Percentiles rank a stretch among this genome's conserved stretches.
Evolutionary conservation across 2,329 filamentous ascomycete species (phyloP).

Genomic region (Colletotrichum graminicola): DNA sequence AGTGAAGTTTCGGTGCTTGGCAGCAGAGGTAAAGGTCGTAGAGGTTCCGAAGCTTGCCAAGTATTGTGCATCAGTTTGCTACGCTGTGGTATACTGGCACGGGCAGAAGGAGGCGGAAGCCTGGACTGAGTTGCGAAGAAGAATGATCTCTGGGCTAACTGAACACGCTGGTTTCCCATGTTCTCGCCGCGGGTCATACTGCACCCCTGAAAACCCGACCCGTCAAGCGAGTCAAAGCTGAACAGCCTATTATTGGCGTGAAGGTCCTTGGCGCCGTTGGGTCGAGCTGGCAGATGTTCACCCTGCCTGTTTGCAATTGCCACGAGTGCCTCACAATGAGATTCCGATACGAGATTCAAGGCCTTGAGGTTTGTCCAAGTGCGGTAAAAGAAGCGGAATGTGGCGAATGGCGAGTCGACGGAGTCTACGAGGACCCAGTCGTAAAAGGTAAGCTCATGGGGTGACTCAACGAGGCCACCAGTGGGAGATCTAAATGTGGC

Average conservation of each 20-base stretch:
- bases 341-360: constrained; percentile 61
- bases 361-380: constrained; percentile 62
- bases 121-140: constrained; percentile 48
- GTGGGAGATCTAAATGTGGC: constrained; percentile 60
- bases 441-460: constrained; percentile 64
- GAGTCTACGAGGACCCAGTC: constrained; percentile 65
- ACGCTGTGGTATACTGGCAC: constrained; percentile 47
- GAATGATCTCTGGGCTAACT: not conserved
- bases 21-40: constrained; percentile 48
- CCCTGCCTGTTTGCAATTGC: not conserved
- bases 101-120: constrained; percentile 36
- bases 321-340: constrained; percentile 37
- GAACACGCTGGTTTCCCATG: constrained; percentile 42
- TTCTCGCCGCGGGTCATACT: not conserved
- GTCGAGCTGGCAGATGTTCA: not conserved
- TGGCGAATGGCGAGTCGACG: constrained; percentile 64
- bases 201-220: constrained; percentile 10
- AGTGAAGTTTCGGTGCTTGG: constrained; percentile 44
- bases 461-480: constrained; percentile 64
- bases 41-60: constrained; percentile 43
- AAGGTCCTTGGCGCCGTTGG: not conserved
- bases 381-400: constrained; percentile 69
- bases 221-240: constrained; percentile 14
- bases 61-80: constrained; percentile 49
- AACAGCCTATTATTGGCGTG: not conserved